phyloP scores from a whole-genome alignment of 768 basidiomycete species.

The Chalciporus sphaerocephalus region DNA sequence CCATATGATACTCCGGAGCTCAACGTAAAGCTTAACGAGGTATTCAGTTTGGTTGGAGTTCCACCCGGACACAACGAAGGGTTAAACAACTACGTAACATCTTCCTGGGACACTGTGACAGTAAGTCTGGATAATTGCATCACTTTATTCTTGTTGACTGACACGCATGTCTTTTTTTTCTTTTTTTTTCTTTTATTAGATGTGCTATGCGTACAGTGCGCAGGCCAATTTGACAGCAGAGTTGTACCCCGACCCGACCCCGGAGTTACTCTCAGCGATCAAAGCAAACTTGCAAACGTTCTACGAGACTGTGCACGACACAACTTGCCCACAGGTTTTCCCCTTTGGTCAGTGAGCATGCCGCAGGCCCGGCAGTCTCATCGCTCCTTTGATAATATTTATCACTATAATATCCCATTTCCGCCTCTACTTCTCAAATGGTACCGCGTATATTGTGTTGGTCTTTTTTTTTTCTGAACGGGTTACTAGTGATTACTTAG shows the following conservation, averaged over 20 bases:
- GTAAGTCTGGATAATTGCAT: too few species aligned
- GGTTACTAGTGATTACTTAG: too few species aligned
- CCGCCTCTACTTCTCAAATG: too few species aligned
- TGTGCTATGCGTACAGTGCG: background rate
- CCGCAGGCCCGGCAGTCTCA: too few species aligned
- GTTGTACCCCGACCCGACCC: background rate
- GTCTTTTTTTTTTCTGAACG: too few species aligned
- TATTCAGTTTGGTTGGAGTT: background rate
- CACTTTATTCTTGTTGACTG: too few species aligned
- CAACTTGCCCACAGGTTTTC: background rate
- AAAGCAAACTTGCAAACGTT: background rate
- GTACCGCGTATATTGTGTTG: too few species aligned
- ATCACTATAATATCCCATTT: too few species aligned
- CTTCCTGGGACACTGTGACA: background rate
- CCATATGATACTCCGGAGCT: conserved; percentile 8
- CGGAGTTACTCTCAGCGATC: background rate
- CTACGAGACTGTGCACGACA: background rate
- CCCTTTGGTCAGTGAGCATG: background rate
- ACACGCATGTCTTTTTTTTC: too few species aligned
- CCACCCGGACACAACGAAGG: too few species aligned
- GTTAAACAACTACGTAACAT: too few species aligned
- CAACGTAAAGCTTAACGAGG: background rate
- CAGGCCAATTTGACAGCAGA: background rate
- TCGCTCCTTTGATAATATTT: too few species aligned
- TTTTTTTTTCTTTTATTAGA: background rate